A percentile compares a stretch with the other conserved stretches of the same genome.
These are phyloP conservation scores for Fusarium mangiferae DNA, from an alignment of 2,329 filamentous ascomycete genomes.

Conservation along the genomic window DNA sequence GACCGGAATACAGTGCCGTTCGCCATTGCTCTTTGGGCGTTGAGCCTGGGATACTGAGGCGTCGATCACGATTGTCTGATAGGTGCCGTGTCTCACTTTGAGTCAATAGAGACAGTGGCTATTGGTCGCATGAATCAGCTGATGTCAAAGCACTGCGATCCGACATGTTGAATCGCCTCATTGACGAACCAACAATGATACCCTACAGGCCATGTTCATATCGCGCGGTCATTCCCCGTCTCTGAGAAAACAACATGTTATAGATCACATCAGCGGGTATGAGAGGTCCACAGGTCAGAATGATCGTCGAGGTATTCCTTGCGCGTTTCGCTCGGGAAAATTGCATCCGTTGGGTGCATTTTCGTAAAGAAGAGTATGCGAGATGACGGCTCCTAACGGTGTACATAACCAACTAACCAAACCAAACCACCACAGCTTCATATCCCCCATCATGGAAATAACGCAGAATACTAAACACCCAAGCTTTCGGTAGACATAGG, in stretches of 20 bases:
- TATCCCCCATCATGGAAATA: neutral
- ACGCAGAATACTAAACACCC: neutral
- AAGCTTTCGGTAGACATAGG: neutral
- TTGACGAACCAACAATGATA: neutral
- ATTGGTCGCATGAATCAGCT: neutral
- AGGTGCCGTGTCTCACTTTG: neutral
- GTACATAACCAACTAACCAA: accelerated
- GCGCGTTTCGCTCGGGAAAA: neutral
- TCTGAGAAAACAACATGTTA: neutral
- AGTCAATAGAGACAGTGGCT: neutral
- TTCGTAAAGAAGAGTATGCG: neutral
- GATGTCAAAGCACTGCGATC: neutral
- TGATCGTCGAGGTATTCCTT: neutral
- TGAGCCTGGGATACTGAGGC: neutral
- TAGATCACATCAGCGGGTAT: neutral
- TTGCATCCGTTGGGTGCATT: neutral
- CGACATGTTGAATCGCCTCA: neutral
- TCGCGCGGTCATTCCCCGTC: no score
- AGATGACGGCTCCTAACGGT: neutral
- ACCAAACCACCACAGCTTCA: neutral
- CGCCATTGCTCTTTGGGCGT: neutral
- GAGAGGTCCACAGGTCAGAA: neutral
- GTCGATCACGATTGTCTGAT: neutral
- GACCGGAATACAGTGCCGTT: neutral
- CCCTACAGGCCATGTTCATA: neutral